Base-by-base conservation (phyloP, 31 red algal genomes). In the Odonthalia washingtoniensis region DNA sequence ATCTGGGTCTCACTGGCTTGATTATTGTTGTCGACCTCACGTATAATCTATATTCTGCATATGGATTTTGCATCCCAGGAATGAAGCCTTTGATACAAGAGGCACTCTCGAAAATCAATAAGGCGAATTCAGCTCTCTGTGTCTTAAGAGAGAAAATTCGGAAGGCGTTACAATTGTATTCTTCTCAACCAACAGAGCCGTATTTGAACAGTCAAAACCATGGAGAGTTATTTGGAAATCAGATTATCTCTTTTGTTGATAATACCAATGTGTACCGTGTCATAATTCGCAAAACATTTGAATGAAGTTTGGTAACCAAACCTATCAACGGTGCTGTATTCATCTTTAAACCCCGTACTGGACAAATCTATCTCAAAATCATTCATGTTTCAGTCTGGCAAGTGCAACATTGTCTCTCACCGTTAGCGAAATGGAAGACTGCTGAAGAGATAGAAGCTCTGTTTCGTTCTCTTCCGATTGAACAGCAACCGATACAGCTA, bases 391-490 rank as follows among this genome's bases (percentile, higher is more conserved):
- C 83, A 0, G 94, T 93, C 5, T 99, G 97, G 97, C 88, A 90
- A 65, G 97, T 94, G 5, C 97, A 99, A 70, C 95, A 94, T 64
- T 95, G 97, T 43, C 89, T 96, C 33, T 91, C 89, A 16, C 97
- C 96, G 80, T 80, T 99, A 39, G 97, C 97, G 40, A 97, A 96
- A 75, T 99, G 97, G 97, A 99, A 99, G 72, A 94, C 94, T 30
- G 97, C 97, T 0, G 97, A 99, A 85, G 94, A 99, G 72, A 90
- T 91, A 14, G 91, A 91, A 36, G 94, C 94, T 17, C 64, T 99
- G 40, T 89, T 96, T 40, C 91, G 97, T 27, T 99, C 97, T 26
- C 73, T 96, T 57, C 97, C 97, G 4, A 86, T 80, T 41, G 94
- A 97, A 82, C 94, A 97, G 73, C 97, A 94, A 77, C 97, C 97